Base-by-base conservation (phyloP, 2,329 filamentous ascomycete genomes). In the Grosmannia huntii region DNA sequence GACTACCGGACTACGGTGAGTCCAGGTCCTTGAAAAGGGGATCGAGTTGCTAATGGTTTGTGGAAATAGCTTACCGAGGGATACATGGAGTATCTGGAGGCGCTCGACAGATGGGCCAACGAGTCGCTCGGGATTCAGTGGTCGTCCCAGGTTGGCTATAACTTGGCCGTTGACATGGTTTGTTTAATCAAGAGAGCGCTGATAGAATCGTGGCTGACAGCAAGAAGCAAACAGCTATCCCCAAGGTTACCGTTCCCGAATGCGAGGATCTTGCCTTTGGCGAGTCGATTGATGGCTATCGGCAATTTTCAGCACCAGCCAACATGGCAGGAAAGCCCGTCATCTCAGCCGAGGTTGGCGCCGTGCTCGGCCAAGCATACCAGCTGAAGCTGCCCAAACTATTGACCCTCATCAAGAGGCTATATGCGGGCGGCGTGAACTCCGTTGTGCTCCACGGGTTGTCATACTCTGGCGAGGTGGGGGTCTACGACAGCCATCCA, bases 361-460 rank as follows among this genome's bases (percentile, higher is more conserved):
- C 70, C 1, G 60, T 64, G 2, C 27, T 53, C 19, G 58, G 58
- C 2, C 33, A 54, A 21, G 38, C 58, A 7, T 59, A 56, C 28
- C 53, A 55, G 41, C 38, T 53, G 12, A 48, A 25, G 31, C 33
- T 59, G 9, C 58, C 58, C 1, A 31, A 38, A 11, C 31, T 59
- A 1, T 7, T 59, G 49, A 23, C 16, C 9, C 44, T 53, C 11
- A 33, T 55, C 23, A 53, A 59, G 41, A 10, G 58, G 6, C 55
- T 55, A 1, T 59, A 57, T 41, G 54, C 58, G 4, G 58, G 58
- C 5, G 28, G 36, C 12, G 41, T 57, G 9, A 59, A 74, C 48
- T 69, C 73, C 49, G 64, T 73, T 44, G 69, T 78, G 5, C 62
- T 77, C 9, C 76, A 79, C 59, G 76, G 75, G 0, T 67, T 67